Conservation (phyloP, 2,329 filamentous ascomycete genomes). For the Aureobasidium namibiae region DNA sequence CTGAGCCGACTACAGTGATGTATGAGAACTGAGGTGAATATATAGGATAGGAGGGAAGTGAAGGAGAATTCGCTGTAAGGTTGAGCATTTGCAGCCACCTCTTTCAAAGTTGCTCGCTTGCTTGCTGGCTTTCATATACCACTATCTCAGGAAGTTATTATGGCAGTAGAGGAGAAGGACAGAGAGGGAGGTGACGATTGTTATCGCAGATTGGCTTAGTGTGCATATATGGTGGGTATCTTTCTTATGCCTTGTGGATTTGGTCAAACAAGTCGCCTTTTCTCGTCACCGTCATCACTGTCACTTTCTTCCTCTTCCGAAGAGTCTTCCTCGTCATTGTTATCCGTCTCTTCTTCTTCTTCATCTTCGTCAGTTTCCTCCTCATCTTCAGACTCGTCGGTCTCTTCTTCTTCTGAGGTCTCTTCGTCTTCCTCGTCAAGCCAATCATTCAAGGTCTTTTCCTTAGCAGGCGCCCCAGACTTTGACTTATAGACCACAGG, state of each 20-base stretch:
- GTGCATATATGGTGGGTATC: conserved; percentile 7
- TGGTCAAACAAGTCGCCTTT: conserved; percentile 30
- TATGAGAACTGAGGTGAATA: too few relatives aligned
- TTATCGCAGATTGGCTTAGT: not conserved
- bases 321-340: conserved; percentile 39
- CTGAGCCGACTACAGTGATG: too few relatives aligned
- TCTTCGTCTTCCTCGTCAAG: conserved; percentile 61
- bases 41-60: too few relatives aligned
- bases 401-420: conserved; percentile 36
- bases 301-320: conserved; percentile 31
- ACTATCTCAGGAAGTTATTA: too few relatives aligned
- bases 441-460: conserved; percentile 90
- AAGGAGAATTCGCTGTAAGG: too few relatives aligned
- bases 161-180: too few relatives aligned
- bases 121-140: too few relatives aligned
- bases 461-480: conserved; percentile 36
- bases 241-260: not conserved
- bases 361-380: conserved; percentile 41
- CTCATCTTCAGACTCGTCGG: conserved; percentile 44
- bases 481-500: conserved; percentile 37
- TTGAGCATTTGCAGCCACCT: too few relatives aligned
- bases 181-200: not conserved
- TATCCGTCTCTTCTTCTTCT: conserved; percentile 46
- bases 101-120: too few relatives aligned
- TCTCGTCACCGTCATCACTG: conserved; percentile 25